A percentile compares a stretch with the other conserved stretches of the same genome.
Conservation (phyloP, 1,284 basidiomycete species). For the Phylloporus sp. region DNA sequence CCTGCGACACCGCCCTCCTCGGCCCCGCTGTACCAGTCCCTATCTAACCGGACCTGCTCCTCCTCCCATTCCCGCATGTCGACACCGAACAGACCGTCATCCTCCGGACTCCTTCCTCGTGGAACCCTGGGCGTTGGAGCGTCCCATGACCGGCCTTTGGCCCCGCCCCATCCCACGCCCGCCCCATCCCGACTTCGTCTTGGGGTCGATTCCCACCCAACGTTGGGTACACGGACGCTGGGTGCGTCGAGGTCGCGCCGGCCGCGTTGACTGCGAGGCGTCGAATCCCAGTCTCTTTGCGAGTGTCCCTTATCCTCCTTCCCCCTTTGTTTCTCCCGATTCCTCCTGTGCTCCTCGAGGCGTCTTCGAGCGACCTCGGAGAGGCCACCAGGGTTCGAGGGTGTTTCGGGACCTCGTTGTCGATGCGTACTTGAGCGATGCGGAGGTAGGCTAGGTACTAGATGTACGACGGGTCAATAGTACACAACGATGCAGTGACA, state of each 20-base stretch:
- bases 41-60: slow-evolving; percentile 87
- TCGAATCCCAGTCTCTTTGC: slow-evolving; percentile 67
- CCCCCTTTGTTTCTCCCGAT: slow-evolving; percentile 75
- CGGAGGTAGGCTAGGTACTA: slow-evolving; percentile 80
- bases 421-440: slow-evolving; percentile 66
- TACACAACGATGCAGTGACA: neutral
- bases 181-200: slow-evolving; percentile 60
- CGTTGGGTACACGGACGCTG: slow-evolving; percentile 87
- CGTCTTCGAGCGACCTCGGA: slow-evolving; percentile 75
- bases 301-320: slow-evolving; percentile 43
- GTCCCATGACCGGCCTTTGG: slow-evolving; percentile 78
- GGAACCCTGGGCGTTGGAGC: slow-evolving; percentile 81
- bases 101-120: slow-evolving; percentile 70
- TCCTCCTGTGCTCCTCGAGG: slow-evolving; percentile 79
- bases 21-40: slow-evolving; percentile 93
- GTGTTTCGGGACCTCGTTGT: slow-evolving; percentile 87
- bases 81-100: slow-evolving; percentile 62
- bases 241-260: slow-evolving; percentile 77
- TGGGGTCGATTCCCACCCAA: slow-evolving; percentile 91
- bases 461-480: slow-evolving; percentile 2
- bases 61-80: slow-evolving; percentile 93
- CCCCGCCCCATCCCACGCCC: slow-evolving; percentile 62
- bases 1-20: slow-evolving; percentile 87
- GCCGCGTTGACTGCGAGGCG: slow-evolving; percentile 71
- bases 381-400: slow-evolving; percentile 91